phyloP scores from a whole-genome alignment of 176 grass and related monocot genomes.

The Stipa capillata region DNA sequence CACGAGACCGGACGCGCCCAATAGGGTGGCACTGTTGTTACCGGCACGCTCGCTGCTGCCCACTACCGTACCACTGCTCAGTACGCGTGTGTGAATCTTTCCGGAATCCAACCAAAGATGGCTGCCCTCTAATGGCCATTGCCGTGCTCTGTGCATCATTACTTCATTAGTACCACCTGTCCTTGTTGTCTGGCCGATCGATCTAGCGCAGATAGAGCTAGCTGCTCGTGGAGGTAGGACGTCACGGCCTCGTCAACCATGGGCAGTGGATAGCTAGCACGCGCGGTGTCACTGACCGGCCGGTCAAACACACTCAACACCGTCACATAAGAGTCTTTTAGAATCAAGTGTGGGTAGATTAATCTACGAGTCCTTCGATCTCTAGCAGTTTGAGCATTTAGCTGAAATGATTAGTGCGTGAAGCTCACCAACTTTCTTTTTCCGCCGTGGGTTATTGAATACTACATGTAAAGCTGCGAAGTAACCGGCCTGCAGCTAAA shows the following conservation, averaged over 20 bases:
- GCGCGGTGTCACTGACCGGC: background rate
- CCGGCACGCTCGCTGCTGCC: background rate
- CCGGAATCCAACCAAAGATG: background rate
- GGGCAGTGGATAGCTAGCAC: background rate
- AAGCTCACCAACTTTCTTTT: background rate
- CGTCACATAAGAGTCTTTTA: background rate
- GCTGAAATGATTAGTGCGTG: background rate
- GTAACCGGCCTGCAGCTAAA: slow-evolving; percentile 5
- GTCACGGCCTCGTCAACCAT: no score
- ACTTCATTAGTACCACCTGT: no score
- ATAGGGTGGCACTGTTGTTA: background rate
- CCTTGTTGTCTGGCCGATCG: no score
- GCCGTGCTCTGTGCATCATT: background rate
- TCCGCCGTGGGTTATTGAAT: background rate
- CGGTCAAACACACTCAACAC: background rate
- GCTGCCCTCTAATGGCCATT: background rate
- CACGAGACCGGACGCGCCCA: background rate
- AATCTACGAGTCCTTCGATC: background rate
- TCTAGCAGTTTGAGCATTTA: background rate
- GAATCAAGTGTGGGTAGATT: background rate
- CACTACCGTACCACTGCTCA: background rate
- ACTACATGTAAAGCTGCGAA: background rate
- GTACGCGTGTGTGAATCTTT: background rate
- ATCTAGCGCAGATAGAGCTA: no score
- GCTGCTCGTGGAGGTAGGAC: no score